Evolutionary conservation across 1,284 basidiomycete species (phyloP), one percentile per base, ranked within the genome.

Genomic region (Marasmius oreades): DNA sequence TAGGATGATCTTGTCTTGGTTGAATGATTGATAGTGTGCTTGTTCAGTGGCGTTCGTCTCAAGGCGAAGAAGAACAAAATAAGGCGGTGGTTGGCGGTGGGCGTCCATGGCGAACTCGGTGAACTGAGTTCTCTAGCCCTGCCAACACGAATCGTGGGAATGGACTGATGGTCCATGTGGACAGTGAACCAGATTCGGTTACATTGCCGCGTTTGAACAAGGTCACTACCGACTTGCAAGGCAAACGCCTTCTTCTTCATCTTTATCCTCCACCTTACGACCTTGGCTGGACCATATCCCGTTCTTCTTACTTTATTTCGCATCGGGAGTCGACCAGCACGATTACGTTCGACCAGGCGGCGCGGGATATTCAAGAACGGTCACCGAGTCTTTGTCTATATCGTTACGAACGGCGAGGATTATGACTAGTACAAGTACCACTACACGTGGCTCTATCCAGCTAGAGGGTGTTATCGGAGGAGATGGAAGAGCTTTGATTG

Each of bases 211-310:
- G 12, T 31, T n/a, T 18, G 28, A 50, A 33, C 47, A 31, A 20
- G 23, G 47, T 50, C 47, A n/a, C 26, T 33, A 42, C 39, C 39
- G n/a, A 18, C 16, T 20, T 42, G 39, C 33, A 18, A 20, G 31
- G 31, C 23, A n/a, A 26, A 42, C 11, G 20, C 6, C 28, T 50
- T 50, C 14, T 8, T 50, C 26, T 20, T 31, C 33, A 11, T 50
- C 47, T 31, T 33, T 31, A 50, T 31, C 47, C 26, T 33, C 6
- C 26, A 46, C 33, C 18, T 24, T 26, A 31, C 12, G 47, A 28
- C 26, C 26, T 50, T 50, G 47, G 47, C 47, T 50, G 47, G 47
- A 28, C 47, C 47, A 50, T 31, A 18, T n/a, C n/a, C 23, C 20
- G n/a, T 5, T 50, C 20, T 31, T 50, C 47, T 28, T 20, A n/a